Base-by-base conservation (phyloP, 2,329 filamentous ascomycete genomes). In the Trichoderma aggressivum region DNA sequence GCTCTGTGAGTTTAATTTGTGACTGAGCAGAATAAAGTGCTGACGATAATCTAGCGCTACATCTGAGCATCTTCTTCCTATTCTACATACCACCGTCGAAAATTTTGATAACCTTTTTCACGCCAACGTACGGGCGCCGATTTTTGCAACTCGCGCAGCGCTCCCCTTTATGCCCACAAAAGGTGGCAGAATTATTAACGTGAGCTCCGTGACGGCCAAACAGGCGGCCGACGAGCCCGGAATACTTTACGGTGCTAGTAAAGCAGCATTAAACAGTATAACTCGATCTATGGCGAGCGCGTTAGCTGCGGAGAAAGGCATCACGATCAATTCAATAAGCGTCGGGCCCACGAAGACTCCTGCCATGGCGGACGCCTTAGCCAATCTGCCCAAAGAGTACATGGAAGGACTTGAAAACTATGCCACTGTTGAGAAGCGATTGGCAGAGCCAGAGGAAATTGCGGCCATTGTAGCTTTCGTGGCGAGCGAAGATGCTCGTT, bases 401-500 rank as follows among this genome's bases (percentile, higher is more conserved):
- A 47, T 47, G 34, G 34, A 62, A 14, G 60, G 36, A 3, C 12
- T 62, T 12, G 43, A 62, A 4, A 62, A 28, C 7, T 62, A 62
- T 62, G 60, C 60, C 24, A 62, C 60, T 47, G 60, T 36, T 21
- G 60, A 62, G 26, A 62, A 62, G n/a, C 60, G 60, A 62, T 12
- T 62, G 34, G 60, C 60, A 30, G 60, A 62, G 60, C 60, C 60
- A 30, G 60, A 62, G 26, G 60, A 62, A 21, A 62, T 62, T 47
- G 60, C 60, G 16, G 60, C 34, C 21, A 62, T 62, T 7, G 60
- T 62, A 16, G 36, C 34, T 30, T 62, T 62, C 18, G 60, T 62
- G 18, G 60, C 60, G 12, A 62, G 60, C 18, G 60, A 62, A 21
- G 60, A 62, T 43, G 60, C 60, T 62, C 60, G 60, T 47, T 62